phyloP scores from a whole-genome alignment of 331 rosid species.

The Erythrophleum ivorense region DNA sequence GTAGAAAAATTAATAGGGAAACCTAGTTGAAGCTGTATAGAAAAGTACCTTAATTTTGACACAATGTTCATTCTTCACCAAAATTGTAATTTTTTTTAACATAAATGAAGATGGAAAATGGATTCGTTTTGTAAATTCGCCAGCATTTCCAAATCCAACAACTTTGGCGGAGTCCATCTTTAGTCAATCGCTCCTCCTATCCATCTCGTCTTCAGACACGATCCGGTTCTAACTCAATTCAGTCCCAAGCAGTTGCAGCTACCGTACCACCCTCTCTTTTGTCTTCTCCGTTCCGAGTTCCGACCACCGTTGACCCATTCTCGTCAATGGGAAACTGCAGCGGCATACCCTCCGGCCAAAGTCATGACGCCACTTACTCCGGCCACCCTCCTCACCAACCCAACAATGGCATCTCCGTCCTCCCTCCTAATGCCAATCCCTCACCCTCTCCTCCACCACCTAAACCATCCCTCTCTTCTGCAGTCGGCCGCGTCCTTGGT shows the following conservation, averaged over 20 bases:
- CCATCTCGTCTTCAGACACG: constrained; percentile 20
- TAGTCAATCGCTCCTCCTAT: not conserved
- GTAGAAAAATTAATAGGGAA: no score
- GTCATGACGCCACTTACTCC: not conserved
- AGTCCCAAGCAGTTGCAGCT: not conserved
- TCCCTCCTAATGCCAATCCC: constrained; percentile 64
- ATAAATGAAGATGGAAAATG: no score
- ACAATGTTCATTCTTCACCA: no score
- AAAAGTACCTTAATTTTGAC: no score
- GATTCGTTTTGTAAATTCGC: no score
- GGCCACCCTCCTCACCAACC: constrained; percentile 32
- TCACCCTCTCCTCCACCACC: constrained; percentile 13
- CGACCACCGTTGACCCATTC: not conserved
- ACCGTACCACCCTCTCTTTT: not conserved
- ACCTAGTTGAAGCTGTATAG: no score
- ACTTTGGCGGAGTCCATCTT: not conserved
- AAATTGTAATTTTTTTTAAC: no score
- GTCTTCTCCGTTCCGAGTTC: not conserved
- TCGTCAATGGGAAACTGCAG: constrained; percentile 58
- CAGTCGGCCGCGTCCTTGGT: constrained; percentile 72
- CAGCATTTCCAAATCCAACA: no score
- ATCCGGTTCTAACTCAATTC: not conserved
- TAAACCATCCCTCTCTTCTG: constrained; percentile 3
- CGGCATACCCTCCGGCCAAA: constrained; percentile 32
- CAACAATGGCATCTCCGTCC: constrained; percentile 52